phyloP scores from a whole-genome alignment of 805 yeast genomes.

The Sugiyamaella americana region DNA sequence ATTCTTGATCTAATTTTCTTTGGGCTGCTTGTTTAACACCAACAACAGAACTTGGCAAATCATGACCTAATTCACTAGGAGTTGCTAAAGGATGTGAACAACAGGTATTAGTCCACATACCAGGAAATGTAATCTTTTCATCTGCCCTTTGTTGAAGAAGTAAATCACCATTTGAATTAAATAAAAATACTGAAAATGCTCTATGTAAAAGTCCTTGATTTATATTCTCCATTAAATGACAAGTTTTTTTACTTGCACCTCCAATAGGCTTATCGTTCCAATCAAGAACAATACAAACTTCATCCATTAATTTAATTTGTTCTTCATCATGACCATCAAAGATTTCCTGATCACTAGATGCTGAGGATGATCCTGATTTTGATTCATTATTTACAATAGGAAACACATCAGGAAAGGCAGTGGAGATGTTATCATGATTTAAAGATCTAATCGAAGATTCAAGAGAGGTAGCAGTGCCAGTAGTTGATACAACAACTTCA shows the following conservation, averaged over 20 bases:
- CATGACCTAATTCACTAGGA: constrained; percentile 67
- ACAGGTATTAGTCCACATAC: constrained; percentile 98
- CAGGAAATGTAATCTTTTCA: constrained; percentile 94
- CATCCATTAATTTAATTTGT: constrained; percentile 93
- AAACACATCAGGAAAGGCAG: not conserved
- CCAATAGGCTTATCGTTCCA: constrained; percentile 84
- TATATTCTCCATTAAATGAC: constrained; percentile 78
- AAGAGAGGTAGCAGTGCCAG: not conserved
- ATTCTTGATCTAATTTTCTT: constrained; percentile 86
- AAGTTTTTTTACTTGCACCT: constrained; percentile 86
- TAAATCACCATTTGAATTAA: constrained; percentile 68
- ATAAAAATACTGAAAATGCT: constrained; percentile 92
- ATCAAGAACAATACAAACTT: constrained; percentile 89
- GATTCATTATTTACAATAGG: not conserved
- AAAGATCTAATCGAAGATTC: not conserved
- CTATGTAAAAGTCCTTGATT: constrained; percentile 83
- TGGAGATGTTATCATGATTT: not conserved
- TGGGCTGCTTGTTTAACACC: constrained; percentile 89
- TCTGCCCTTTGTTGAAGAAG: constrained; percentile 92
- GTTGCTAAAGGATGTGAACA: constrained; percentile 96
- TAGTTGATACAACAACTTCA: not conserved
- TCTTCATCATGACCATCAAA: constrained; percentile 88
- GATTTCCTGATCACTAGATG: constrained; percentile 26
- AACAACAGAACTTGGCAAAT: constrained; percentile 51
- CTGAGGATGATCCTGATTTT: not conserved